Evolutionary conservation across 129 eudicot genomes (phyloP).

Genomic region (Arctium lappa): DNA sequence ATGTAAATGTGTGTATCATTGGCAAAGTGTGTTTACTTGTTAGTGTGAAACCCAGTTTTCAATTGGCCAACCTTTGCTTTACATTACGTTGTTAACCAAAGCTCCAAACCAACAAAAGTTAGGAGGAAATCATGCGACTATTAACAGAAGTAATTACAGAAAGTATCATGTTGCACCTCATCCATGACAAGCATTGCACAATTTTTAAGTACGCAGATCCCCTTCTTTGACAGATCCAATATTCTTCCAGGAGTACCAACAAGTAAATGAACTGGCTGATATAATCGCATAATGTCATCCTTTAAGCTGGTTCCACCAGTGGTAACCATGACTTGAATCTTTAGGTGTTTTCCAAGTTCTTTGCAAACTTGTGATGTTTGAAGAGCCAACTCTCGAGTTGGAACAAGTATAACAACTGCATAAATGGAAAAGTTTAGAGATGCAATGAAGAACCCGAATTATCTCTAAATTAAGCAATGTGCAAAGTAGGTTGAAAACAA

Average conservation of each 20-base stretch:
- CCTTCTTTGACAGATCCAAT: constrained; percentile 86
- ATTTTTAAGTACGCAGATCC: constrained; percentile 70
- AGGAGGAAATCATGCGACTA: not conserved
- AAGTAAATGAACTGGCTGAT: constrained; percentile 98
- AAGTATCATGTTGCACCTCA: constrained; percentile 51
- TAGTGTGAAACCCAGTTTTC: not conserved
- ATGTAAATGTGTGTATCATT: not conserved
- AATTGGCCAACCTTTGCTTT: not conserved
- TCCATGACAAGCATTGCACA: constrained; percentile 90
- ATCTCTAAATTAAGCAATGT: not conserved
- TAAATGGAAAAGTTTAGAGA: constrained; percentile 9
- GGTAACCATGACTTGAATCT: constrained; percentile 93
- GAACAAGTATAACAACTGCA: constrained; percentile 97
- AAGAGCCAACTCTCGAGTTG: constrained; percentile 97
- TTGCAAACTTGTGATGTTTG: constrained; percentile 98
- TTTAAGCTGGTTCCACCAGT: constrained; percentile 98
- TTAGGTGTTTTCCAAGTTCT: constrained; percentile 95
- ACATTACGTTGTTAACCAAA: not conserved
- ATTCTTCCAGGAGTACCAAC: constrained; percentile 99
- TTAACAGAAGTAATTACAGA: not conserved
- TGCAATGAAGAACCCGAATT: not conserved
- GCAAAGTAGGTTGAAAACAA: not conserved
- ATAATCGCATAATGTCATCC: constrained; percentile 93
- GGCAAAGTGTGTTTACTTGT: not conserved
- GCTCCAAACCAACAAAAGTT: not conserved